Evolutionary conservation across 352 stramenopile genomes (phyloP), one percentile per base, ranked within the genome.

Genomic region (Phytophthora hybrid): DNA sequence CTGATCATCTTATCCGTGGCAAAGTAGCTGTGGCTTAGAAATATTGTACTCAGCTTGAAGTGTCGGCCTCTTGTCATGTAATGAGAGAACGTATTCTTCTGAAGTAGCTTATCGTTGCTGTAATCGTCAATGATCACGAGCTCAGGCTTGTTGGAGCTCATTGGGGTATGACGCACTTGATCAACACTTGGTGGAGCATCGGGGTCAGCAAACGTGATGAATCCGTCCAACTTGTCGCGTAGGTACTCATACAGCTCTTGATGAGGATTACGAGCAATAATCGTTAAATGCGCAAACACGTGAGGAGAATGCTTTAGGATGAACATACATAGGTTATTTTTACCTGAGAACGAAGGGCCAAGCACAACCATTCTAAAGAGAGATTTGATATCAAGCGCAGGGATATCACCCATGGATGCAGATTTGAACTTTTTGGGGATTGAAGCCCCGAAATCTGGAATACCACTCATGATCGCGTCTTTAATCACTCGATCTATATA

Each of bases 51-150:
- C 29, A 31, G 8, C 8, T 31, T 31, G 6, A 31, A 31, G 6
- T 31, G 29, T 31, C 29, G 0, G 0, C 29, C 37, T 0, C 37
- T 0, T 0, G 37, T 44, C 0, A 18, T 5, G 0, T 18, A 44
- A 44, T 44, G 59, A 41, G 65, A 69, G 18, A 56, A 78, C 11
- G 11, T n/a, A 14, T 54, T 80, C 37, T 63, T 63, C 37, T 54
- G 67, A 0, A 74, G 60, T 1, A 46, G 13, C 18, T 58, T 37
- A 60, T 44, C 37, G 9, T 44, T 44, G 37, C 37, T 44, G 9
- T 44, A 44, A 0, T 44, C 37, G 0, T 44, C 37, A 18, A 44
- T 44, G 37, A 44, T 44, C 0, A 44, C 37, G 0, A 44, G 37
- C 37, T 44, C 37, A 44, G 37, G 34, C 18, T 44, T 44, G 0